Evolutionary conservation across 768 basidiomycete genomes (phyloP), one percentile per base, ranked within the genome.

Genomic region (Favolaschia claudopus): DNA sequence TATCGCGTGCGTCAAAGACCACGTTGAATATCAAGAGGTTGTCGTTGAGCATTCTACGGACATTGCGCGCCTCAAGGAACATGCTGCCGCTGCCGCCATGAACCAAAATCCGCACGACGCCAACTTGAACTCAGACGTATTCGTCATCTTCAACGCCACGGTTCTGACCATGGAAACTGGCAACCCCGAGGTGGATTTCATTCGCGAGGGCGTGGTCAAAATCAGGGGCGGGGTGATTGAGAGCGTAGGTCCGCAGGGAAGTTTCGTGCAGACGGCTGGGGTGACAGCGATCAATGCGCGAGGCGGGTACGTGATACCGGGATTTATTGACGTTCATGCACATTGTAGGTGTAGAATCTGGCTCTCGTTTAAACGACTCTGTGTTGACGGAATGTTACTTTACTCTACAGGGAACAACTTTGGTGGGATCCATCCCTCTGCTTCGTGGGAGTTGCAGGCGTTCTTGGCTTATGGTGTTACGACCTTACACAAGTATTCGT

Each of bases 401-500:
- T n/a, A n/a, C n/a, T n/a, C n/a, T n/a, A n/a, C n/a, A n/a, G n/a
- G n/a, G 89, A 66, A 73, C 17, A 88, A 88, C 0, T 82, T 84
- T 56, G 62, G 32, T 0, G 79, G 76, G 28, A 75, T 76, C 29
- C 83, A 84, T 63, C 89, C 89, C 0, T 80, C 88, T 7, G 79
- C 78, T 39, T 90, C 88, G 10, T 92, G 89, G 89, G 89, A 91
- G 65, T 77, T 89, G 77, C 81, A 88, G 67, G 84, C 88, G 0
- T 90, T 91, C 82, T 79, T 92, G 28, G 87, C 89, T 0, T 91
- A 89, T 64, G 90, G 90, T 20, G 82, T 91, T 5, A 91, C 90
- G 1, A 91, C 89, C 2, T 64, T 91, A 55, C 90, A 91, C 76
- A 92, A 91, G 89, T 91, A 22, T 19, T 22, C 22, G 13, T 25